These are phyloP conservation scores for Tolypocladium album DNA, from an alignment of 2,329 filamentous ascomycete species.

Conservation along the genomic window DNA sequence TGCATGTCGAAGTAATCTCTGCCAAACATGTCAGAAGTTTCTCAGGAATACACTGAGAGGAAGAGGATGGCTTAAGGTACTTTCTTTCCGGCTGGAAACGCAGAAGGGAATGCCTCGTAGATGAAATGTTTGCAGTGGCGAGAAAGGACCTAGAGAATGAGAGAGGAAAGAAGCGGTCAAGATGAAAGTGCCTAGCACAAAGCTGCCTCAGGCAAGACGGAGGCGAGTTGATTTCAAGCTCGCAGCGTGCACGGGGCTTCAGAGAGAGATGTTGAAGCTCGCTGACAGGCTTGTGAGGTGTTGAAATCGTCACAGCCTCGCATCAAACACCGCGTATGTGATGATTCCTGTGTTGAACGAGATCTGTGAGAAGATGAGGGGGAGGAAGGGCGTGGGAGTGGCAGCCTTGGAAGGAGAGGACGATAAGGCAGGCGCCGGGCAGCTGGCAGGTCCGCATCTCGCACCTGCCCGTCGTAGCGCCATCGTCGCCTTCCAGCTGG, in stretches of 20 bases:
- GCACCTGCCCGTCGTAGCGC: not conserved
- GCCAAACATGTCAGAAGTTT: not conserved
- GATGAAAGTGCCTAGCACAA: not conserved
- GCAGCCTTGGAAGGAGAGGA: too few species aligned
- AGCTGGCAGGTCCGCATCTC: not conserved
- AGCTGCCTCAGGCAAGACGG: not conserved
- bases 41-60: not conserved
- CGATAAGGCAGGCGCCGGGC: not conserved
- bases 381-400: not conserved
- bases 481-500: not conserved
- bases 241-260: not conserved
- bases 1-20: not conserved
- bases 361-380: not conserved
- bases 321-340: not conserved
- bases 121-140: not conserved
- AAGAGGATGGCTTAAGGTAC: not conserved
- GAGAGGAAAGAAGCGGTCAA: not conserved
- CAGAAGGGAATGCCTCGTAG: not conserved
- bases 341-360: not conserved
- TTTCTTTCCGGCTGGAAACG: not conserved
- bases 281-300: not conserved
- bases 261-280: too few species aligned
- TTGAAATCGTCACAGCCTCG: not conserved
- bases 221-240: not conserved
- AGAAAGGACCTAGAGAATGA: not conserved